Evolutionary conservation across 1,284 basidiomycete species (phyloP).

Genomic region (Naganishia liquefaciens): DNA sequence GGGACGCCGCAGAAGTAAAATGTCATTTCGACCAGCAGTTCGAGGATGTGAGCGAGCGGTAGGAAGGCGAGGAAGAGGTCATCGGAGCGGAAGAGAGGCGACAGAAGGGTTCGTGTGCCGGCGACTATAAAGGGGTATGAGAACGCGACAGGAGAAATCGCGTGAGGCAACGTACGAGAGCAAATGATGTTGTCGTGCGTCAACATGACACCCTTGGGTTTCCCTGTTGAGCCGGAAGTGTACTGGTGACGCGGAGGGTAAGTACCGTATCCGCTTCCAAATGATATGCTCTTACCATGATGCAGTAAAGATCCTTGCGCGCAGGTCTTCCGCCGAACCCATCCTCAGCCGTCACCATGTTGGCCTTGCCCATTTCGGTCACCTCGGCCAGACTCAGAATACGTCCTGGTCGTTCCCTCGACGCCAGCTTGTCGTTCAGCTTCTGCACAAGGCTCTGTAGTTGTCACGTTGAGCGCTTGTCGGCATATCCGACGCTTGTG

Average conservation of each 20-base stretch:
- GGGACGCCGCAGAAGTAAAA: slow-evolving; percentile 29
- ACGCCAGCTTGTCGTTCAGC: slow-evolving; percentile 60
- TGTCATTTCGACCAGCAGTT: slow-evolving; percentile 45
- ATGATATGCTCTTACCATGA: slow-evolving; percentile 63
- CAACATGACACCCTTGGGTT: slow-evolving; percentile 88
- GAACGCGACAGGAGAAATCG: background rate
- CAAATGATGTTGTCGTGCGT: slow-evolving; percentile 83
- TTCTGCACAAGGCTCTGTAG: slow-evolving; percentile 52
- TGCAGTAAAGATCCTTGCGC: slow-evolving; percentile 71
- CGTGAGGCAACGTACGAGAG: slow-evolving; percentile 53
- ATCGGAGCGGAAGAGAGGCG: slow-evolving; percentile 65
- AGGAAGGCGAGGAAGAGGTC: slow-evolving; percentile 84
- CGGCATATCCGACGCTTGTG: slow-evolving; percentile 25
- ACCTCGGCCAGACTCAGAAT: slow-evolving; percentile 68
- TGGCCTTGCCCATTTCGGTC: slow-evolving; percentile 61
- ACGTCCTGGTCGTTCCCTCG: slow-evolving; percentile 53
- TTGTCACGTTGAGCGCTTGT: background rate
- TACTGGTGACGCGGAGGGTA: slow-evolving; percentile 56
- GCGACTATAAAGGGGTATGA: slow-evolving; percentile 57
- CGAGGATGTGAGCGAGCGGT: slow-evolving; percentile 83
- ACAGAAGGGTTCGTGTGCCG: slow-evolving; percentile 68
- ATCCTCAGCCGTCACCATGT: slow-evolving; percentile 55
- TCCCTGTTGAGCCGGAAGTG: slow-evolving; percentile 86
- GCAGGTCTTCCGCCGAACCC: slow-evolving; percentile 62
- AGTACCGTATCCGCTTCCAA: background rate